These are phyloP conservation scores for Micromonas commoda DNA, from an alignment of 139 green algal species.

Conservation along the genomic window DNA sequence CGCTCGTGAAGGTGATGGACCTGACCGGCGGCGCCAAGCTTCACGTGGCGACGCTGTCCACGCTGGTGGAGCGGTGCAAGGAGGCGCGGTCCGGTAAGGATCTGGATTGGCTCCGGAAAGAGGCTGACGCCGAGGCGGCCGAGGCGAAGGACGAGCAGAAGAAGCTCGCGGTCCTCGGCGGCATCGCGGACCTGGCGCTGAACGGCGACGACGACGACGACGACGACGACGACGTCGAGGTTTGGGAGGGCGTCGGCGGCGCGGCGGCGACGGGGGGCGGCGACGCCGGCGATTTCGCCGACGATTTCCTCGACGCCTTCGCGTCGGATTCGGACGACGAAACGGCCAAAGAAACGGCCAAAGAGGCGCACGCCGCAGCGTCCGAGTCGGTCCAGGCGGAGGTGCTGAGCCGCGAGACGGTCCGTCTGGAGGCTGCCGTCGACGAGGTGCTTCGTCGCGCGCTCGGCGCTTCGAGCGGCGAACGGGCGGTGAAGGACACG, in stretches of 20 bases:
- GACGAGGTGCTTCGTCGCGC: not conserved
- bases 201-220: not conserved
- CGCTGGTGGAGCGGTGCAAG: constrained; percentile 24
- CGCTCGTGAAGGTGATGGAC: constrained; percentile 43
- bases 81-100: not conserved
- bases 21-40: constrained; percentile 45
- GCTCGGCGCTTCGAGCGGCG: not conserved
- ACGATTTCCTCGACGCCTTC: not conserved
- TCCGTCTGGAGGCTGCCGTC: not conserved
- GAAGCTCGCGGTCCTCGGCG: constrained; percentile 29
- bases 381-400: not conserved
- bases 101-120: not conserved
- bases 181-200: not conserved
- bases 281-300: not conserved
- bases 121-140: not conserved
- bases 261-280: not conserved
- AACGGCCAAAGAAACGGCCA: not conserved
- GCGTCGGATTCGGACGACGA: not conserved
- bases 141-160: not conserved
- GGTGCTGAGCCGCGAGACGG: not conserved
- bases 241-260: not conserved
- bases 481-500: not conserved
- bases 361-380: not conserved
- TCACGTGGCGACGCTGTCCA: constrained; percentile 30
- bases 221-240: not conserved